Base-by-base conservation (phyloP, 208 protist genomes). In the Crithidia fasciculata region DNA sequence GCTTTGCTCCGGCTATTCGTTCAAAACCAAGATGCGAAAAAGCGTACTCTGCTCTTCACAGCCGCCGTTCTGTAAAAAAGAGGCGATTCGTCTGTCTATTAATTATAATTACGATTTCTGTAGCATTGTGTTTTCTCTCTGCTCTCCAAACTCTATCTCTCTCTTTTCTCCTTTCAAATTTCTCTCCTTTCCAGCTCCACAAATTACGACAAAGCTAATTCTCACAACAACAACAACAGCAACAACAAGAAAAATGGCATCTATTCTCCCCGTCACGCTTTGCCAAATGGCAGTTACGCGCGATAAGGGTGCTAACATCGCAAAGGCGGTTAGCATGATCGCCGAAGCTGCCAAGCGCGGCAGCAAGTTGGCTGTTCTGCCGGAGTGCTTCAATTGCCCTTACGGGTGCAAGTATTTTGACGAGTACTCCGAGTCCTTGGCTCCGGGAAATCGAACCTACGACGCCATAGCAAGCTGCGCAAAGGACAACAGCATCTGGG, bases 371-470 rank as follows among this genome's bases (percentile, higher is more conserved):
- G 89, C 97, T 3, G 83, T 98, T 9, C 82, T 99, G 37, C 98
- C 98, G 8, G 96, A 98, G 57, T 97, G 92, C 71, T 98, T 95
- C 72, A 99, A 99, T 81, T 96, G 87, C 56, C 98, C 98, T 7
- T 99, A 99, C 76, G 93, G 86, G 2, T 97, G 90, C 3, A 89
- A 90, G 36, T 95, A 93, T 59, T 99, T 99, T 78, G 83, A 87
- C 15, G 73, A 95, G 64, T 99, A 99, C 74, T 92, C 98, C 10
- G 98, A 99, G 82, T 6, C 74, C 4, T 68, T 98, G 54, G 36
- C 43, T 0, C 56, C 81, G 19, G 91, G 91, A 63, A 86, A 81
- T 41, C 87, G 89, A 19, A 97, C 93, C 10, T 93, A 82, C 68
- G 86, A 95, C 69, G 82, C 87, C 5, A 91, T 97, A 55, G 85